Percentiles rank a stretch among this genome's conserved stretches.
Evolutionary conservation across 805 yeast species (phyloP).

Genomic region (Sugiyamaella americana): DNA sequence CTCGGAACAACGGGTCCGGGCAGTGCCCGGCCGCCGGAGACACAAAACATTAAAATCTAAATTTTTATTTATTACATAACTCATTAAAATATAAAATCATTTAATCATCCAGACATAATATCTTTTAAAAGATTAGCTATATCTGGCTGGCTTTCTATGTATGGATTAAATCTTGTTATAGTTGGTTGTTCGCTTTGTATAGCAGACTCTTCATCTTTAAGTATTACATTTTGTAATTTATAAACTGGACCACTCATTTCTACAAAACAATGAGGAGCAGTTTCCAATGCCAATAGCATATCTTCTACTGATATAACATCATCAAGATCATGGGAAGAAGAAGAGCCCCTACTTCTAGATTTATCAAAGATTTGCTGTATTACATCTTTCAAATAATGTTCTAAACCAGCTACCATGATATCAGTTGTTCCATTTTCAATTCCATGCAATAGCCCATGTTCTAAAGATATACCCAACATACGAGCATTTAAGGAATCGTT

Average conservation of each 20-base stretch:
- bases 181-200: neutral
- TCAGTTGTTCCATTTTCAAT: conserved; percentile 77
- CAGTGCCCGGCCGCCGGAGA: neutral
- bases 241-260: conserved; percentile 33
- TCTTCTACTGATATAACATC: conserved; percentile 31
- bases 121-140: conserved; percentile 5
- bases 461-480: conserved; percentile 78
- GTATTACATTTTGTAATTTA: conserved; percentile 29
- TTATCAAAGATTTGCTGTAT: conserved; percentile 70
- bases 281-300: conserved; percentile 28
- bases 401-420: conserved; percentile 71
- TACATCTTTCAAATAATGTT: conserved; percentile 66
- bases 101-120: conserved; percentile 3
- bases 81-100: too few relatives aligned
- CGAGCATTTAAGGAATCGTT: conserved; percentile 57
- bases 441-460: conserved; percentile 79
- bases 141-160: conserved; percentile 4
- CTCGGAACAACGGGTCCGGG: neutral
- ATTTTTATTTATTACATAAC: neutral
- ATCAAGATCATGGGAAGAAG: conserved; percentile 30
- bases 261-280: conserved; percentile 32
- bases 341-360: conserved; percentile 45
- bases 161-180: neutral
- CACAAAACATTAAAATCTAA: neutral
- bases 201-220: conserved; percentile 30